phyloP scores from a whole-genome alignment of 495 filamentous ascomycete species.

The Pyrenopolyporus hunteri region DNA sequence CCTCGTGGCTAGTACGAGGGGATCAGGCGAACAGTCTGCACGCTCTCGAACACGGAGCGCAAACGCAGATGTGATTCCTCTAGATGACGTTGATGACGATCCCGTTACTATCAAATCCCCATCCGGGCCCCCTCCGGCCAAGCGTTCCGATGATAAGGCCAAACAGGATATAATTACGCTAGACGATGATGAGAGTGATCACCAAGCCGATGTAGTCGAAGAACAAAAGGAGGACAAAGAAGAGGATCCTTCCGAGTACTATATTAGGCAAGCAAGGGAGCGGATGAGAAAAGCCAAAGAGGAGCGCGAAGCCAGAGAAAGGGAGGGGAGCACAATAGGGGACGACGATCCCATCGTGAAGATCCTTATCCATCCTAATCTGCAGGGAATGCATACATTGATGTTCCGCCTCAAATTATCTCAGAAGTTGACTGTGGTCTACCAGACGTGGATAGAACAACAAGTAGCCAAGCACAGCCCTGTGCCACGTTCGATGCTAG shows the following conservation, averaged over 20 bases:
- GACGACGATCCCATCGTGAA: slow-evolving; percentile 56
- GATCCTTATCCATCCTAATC: slow-evolving; percentile 74
- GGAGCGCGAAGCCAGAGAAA: slow-evolving; percentile 32
- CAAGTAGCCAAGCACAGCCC: slow-evolving; percentile 60
- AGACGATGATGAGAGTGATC: slow-evolving; percentile 27
- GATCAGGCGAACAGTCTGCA: background rate
- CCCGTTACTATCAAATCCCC: background rate
- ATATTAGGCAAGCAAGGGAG: slow-evolving; percentile 39
- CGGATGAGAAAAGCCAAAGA: slow-evolving; percentile 35
- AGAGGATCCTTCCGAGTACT: slow-evolving; percentile 43
- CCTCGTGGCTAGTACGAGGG: background rate
- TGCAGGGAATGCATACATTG: slow-evolving; percentile 65
- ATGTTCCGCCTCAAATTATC: slow-evolving; percentile 70
- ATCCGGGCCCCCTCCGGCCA: background rate
- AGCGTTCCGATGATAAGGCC: background rate
- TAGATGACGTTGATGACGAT: slow-evolving; percentile 29
- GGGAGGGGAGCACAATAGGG: slow-evolving; percentile 1
- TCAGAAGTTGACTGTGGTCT: slow-evolving; percentile 68
- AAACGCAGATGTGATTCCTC: slow-evolving; percentile 13
- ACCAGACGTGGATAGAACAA: slow-evolving; percentile 62
- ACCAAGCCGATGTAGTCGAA: slow-evolving; percentile 12
- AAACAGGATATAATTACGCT: slow-evolving; percentile 18
- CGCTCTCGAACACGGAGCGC: slow-evolving; percentile 10
- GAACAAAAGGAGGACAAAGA: slow-evolving; percentile 21
- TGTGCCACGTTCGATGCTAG: slow-evolving; percentile 45